These are phyloP conservation scores for Naematelia encephala DNA, from an alignment of 768 basidiomycete species.

Conservation along the genomic window DNA sequence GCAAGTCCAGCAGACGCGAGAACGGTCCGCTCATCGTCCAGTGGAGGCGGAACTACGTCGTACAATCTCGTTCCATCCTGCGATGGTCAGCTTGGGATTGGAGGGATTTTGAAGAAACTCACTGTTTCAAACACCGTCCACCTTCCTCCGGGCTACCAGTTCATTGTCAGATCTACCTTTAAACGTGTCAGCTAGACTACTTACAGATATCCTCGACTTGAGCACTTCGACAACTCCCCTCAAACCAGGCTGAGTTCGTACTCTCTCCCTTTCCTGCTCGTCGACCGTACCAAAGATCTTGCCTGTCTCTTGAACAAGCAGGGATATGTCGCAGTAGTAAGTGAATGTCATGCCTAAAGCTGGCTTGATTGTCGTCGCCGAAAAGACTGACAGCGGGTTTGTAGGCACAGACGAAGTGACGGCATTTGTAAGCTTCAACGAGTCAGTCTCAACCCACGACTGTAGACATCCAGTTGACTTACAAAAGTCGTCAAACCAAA, in stretches of 20 bases:
- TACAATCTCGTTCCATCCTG: slow-evolving; percentile 33
- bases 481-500: slow-evolving; percentile 26
- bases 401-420: slow-evolving; percentile 30
- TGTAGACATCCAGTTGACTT: no score
- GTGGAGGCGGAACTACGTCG: slow-evolving; percentile 32
- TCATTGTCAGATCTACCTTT: background rate
- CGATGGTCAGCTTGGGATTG: slow-evolving; percentile 2
- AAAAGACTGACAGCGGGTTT: slow-evolving; percentile 42
- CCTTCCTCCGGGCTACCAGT: slow-evolving; percentile 25
- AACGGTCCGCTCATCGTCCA: slow-evolving; percentile 33
- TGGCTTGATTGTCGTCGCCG: slow-evolving; percentile 40
- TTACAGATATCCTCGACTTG: slow-evolving; percentile 42
- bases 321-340: slow-evolving; percentile 36
- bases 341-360: slow-evolving; percentile 41
- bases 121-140: slow-evolving; percentile 45
- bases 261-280: slow-evolving; percentile 34
- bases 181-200: slow-evolving; percentile 7
- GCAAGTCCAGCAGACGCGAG: slow-evolving; percentile 30
- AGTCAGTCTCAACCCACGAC: no score
- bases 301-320: slow-evolving; percentile 43
- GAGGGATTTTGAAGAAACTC: slow-evolving; percentile 9
- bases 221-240: slow-evolving; percentile 45
- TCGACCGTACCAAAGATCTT: slow-evolving; percentile 42
- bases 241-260: slow-evolving; percentile 26
- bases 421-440: slow-evolving; percentile 39